phyloP scores from a whole-genome alignment of 2,329 filamentous ascomycete species.

The Elsinoe fawcettii region DNA sequence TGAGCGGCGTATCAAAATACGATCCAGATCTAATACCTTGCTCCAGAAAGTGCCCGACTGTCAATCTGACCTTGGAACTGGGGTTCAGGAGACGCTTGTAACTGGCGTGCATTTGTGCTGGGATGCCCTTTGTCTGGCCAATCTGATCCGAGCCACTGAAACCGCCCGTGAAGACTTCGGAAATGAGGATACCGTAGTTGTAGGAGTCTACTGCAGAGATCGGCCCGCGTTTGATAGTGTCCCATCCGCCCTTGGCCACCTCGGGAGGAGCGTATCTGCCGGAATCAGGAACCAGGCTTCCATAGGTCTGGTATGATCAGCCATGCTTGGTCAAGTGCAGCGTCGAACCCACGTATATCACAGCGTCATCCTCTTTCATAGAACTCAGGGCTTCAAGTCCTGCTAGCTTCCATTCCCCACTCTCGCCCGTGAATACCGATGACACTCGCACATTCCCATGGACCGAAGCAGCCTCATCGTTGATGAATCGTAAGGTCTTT shows the following conservation, averaged over 20 bases:
- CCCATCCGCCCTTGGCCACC: slow-evolving; percentile 81
- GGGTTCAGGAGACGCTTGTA: slow-evolving; percentile 85
- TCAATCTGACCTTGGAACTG: slow-evolving; percentile 82
- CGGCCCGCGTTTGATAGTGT: slow-evolving; percentile 74
- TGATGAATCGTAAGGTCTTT: slow-evolving; percentile 91
- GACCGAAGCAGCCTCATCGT: slow-evolving; percentile 83
- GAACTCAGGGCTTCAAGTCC: slow-evolving; percentile 92
- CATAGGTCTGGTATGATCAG: slow-evolving; percentile 58
- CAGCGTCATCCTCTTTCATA: slow-evolving; percentile 88
- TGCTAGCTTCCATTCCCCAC: slow-evolving; percentile 93
- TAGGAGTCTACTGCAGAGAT: slow-evolving; percentile 80
- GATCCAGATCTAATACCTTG: slow-evolving; percentile 73
- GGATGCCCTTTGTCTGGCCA: slow-evolving; percentile 77
- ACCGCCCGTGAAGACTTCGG: slow-evolving; percentile 84
- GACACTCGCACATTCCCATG: slow-evolving; percentile 80
- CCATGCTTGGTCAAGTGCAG: not conserved
- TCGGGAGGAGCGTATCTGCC: slow-evolving; percentile 81
- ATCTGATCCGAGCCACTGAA: slow-evolving; percentile 71
- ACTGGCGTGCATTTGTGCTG: slow-evolving; percentile 77
- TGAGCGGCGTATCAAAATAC: slow-evolving; percentile 89
- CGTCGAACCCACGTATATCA: slow-evolving; percentile 63
- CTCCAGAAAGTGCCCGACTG: slow-evolving; percentile 77
- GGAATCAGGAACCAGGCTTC: slow-evolving; percentile 78
- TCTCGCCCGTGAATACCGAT: slow-evolving; percentile 88
- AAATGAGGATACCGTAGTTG: slow-evolving; percentile 73